Base-by-base conservation (phyloP, 768 basidiomycete genomes). In the Lactarius hatsudake region DNA sequence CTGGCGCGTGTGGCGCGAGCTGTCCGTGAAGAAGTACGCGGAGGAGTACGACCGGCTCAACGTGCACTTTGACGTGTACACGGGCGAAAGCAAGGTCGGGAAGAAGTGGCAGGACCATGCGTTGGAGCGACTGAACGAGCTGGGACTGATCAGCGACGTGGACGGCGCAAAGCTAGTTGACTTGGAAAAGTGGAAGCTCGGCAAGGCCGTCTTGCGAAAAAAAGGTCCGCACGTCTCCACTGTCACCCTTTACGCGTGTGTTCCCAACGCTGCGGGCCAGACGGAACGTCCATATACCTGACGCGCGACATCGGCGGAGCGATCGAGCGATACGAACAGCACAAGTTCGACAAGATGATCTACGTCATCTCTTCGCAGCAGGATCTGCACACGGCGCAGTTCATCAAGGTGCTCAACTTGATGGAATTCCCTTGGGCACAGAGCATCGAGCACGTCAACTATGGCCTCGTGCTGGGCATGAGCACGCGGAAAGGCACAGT, bases 291-390 rank as follows among this genome's bases (percentile, higher is more conserved):
- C 0, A 94, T 96, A 70, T 97, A 97, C 76, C 85, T 96, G 61
- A 95, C 93, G 10, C 93, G 96, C 59, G 96, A 99, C 77, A 94
- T 99, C 66, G 96, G 89, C 57, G 96, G 90, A 26, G 95, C 96
- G 1, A 88, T 90, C 70, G 92, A 98, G 78, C 90, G 96, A 63
- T 93, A 89, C 80, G 89, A 94, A 72, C 88, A 93, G 75, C 94
- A 95, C 83, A 86, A 91, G 67, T 95, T 90, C 68, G 88, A 92
- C 81, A 87, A 88, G 77, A 94, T 96, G 91, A 89, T 98, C 76
- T 96, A 96, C 77, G 94, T 97, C 74, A 87, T 96, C 57, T 86
- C 93, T 0, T 87, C 91, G 20, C 89, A 91, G 72, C 91, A 96
- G 74, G 91, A 94, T 72, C 82, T 93, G 10, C 95, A 97, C 74